Evolutionary conservation across 2,329 filamentous ascomycete species (phyloP).

Genomic region (Aureobasidium subglaciale): DNA sequence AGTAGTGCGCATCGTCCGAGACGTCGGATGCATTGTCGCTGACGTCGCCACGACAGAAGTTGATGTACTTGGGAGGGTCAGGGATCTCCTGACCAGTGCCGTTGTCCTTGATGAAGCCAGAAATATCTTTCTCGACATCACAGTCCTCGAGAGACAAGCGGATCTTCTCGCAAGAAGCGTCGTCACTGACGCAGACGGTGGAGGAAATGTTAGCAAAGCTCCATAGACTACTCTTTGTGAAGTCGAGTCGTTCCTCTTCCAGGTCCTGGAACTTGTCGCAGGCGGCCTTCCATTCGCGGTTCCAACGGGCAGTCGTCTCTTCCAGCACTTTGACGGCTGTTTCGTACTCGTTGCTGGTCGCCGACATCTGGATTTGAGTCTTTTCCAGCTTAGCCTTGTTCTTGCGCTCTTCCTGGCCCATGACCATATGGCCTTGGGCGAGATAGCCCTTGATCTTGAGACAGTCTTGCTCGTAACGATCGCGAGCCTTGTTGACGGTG

Average conservation of each 20-base stretch:
- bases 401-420: constrained; percentile 97
- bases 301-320: constrained; percentile 93
- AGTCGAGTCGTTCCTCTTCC: constrained; percentile 93
- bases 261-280: constrained; percentile 98
- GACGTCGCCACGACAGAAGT: constrained; percentile 86
- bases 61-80: constrained; percentile 95
- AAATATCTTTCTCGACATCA: constrained; percentile 94
- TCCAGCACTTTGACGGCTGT: constrained; percentile 85
- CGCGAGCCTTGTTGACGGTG: constrained; percentile 86
- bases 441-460: constrained; percentile 98
- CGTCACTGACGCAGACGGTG: constrained; percentile 95
- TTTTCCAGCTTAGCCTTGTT: constrained; percentile 99
- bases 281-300: constrained; percentile 94
- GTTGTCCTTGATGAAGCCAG: constrained; percentile 74
- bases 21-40: constrained; percentile 73
- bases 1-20: constrained; percentile 84
- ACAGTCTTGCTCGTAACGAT: constrained; percentile 95
- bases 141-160: constrained; percentile 87
- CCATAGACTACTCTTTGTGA: constrained; percentile 96
- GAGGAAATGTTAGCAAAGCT: constrained; percentile 96
- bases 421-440: constrained; percentile 98
- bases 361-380: constrained; percentile 90
- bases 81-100: constrained; percentile 97
- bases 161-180: constrained; percentile 94
- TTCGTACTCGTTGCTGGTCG: constrained; percentile 90